Evolutionary conservation across 208 protist genomes (phyloP).

Genomic region (Angomonas ambiguus): DNA sequence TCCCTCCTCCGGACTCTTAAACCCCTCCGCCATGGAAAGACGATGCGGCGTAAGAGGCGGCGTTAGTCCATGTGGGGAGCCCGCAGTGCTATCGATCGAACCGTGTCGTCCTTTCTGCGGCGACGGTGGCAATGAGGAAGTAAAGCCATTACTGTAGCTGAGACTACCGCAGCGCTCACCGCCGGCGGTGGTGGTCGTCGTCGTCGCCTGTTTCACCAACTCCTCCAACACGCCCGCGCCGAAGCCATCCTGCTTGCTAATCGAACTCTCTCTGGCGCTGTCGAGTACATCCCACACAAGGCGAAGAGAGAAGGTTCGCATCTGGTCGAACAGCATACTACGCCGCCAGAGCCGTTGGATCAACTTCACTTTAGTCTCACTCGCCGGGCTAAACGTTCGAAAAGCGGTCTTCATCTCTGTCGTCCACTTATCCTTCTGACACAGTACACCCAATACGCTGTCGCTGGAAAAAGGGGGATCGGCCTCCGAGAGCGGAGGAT

Average conservation of each 20-base stretch:
- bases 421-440: background rate
- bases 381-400: constrained; percentile 7
- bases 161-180: background rate
- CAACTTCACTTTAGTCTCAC: constrained; percentile 13
- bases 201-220: background rate
- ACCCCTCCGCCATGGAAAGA: background rate
- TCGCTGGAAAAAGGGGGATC: background rate
- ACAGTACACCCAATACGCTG: background rate
- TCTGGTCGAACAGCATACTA: constrained; percentile 20
- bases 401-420: background rate
- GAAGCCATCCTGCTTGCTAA: background rate
- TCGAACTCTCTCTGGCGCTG: constrained; percentile 9
- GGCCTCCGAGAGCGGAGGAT: background rate
- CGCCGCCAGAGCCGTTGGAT: constrained; percentile 49
- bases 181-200: background rate
- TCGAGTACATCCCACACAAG: constrained; percentile 35
- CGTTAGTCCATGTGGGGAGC: too few species aligned
- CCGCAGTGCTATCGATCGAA: too few species aligned
- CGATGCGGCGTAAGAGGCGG: too few species aligned
- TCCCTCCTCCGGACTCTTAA: background rate
- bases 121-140: too few species aligned
- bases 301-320: constrained; percentile 36
- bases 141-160: background rate
- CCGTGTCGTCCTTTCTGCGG: too few species aligned
- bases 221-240: background rate